Conservation (phyloP, 163 green algal species). For the Scenedesmus sp. region DNA sequence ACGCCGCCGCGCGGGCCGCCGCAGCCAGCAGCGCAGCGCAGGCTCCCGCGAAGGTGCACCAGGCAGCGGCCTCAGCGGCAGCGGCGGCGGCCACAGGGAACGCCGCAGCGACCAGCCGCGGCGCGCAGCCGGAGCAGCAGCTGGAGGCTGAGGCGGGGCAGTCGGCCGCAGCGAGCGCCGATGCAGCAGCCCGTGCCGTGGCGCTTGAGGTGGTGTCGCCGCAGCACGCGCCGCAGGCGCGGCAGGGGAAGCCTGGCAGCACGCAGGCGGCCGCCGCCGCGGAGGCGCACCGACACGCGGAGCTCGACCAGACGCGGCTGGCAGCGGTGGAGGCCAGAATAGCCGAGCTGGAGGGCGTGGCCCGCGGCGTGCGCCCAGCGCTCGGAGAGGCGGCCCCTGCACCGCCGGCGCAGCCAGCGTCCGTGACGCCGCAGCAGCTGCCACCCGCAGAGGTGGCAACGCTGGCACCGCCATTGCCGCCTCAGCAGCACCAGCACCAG, state of each 20-base stretch:
- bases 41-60: neutral
- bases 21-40: neutral
- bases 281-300: neutral
- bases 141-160: constrained; percentile 6
- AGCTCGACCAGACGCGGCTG: constrained; percentile 10
- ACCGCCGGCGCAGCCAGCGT: no score
- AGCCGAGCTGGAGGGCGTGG: neutral
- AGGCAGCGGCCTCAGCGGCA: neutral
- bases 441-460: no score
- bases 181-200: constrained; percentile 7
- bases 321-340: constrained; percentile 29
- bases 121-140: constrained; percentile 20
- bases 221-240: constrained; percentile 11
- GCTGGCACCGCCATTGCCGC: no score
- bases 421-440: no score
- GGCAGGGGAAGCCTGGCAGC: constrained; percentile 1
- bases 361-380: no score
- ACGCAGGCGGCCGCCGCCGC: constrained; percentile 5
- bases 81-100: neutral
- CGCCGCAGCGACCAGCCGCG: neutral
- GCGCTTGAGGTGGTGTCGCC: no score
- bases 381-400: no score
- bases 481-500: neutral
- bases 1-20: neutral
- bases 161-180: neutral